A percentile compares a stretch with the other conserved stretches of the same genome.
Conservation (phyloP, 768 basidiomycete genomes). For the Kwoniella newhampshirensis region DNA sequence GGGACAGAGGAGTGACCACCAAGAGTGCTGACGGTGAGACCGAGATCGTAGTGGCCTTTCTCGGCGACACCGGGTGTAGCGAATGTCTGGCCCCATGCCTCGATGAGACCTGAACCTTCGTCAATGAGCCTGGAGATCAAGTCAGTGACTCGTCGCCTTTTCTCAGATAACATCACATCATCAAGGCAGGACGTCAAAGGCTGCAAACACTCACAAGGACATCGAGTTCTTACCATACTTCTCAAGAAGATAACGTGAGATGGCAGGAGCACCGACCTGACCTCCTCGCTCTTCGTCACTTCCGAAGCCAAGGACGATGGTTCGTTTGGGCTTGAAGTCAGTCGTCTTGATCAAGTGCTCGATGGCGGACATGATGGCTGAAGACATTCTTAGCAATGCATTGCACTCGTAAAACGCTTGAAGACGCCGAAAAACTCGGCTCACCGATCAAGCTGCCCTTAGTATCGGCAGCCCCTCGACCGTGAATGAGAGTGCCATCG, state of each 20-base stretch:
- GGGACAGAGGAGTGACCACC: conserved; percentile 87
- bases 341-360: conserved; percentile 64
- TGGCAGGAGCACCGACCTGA: conserved; percentile 53
- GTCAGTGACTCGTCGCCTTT: neutral
- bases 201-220: conserved; percentile 57
- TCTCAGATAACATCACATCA: no score
- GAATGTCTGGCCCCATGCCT: conserved; percentile 41
- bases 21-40: conserved; percentile 50
- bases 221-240: conserved; percentile 72
- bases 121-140: conserved; percentile 63
- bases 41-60: conserved; percentile 42
- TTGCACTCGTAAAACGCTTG: conserved; percentile 65
- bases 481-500: conserved; percentile 65
- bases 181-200: no score
- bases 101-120: conserved; percentile 67
- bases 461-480: conserved; percentile 71
- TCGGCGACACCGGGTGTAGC: conserved; percentile 52
- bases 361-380: conserved; percentile 58
- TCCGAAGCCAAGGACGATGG: conserved; percentile 55
- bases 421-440: conserved; percentile 58
- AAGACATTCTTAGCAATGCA: conserved; percentile 27
- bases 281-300: conserved; percentile 70
- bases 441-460: conserved; percentile 60
- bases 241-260: conserved; percentile 58
- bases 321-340: conserved; percentile 61